Evolutionary conservation across 345 rosid genomes (phyloP).

Genomic region (Eucalyptus cloeziana): DNA sequence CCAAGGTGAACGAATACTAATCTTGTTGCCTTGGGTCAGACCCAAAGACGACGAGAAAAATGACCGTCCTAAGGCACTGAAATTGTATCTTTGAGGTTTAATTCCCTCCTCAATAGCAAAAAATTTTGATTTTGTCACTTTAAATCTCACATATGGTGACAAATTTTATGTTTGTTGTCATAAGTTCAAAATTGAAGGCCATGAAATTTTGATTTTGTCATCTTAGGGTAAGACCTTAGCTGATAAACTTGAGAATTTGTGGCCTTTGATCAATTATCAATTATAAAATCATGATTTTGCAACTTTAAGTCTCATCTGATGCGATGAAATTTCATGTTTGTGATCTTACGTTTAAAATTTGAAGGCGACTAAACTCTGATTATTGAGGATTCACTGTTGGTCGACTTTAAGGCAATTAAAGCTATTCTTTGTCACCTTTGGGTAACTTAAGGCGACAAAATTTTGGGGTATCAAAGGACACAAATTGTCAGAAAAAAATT

Average conservation of each 20-base stretch:
- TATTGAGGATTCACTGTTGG: not conserved
- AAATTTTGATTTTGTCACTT: not conserved
- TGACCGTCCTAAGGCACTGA: not conserved
- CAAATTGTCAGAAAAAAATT: not conserved
- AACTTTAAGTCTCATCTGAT: accelerated
- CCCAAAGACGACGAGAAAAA: not conserved
- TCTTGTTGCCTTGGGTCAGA: not conserved
- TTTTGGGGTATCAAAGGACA: not conserved
- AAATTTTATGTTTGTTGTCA: not conserved
- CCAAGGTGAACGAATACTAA: not conserved
- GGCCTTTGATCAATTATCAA: not conserved
- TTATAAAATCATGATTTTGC: not conserved
- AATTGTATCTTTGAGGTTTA: not conserved
- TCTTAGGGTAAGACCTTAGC: not conserved
- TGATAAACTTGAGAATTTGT: not conserved
- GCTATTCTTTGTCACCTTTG: not conserved
- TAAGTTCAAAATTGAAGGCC: not conserved
- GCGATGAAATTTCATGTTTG: not conserved
- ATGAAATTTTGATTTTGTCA: not conserved
- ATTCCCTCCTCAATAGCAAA: not conserved
- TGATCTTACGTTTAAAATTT: not conserved
- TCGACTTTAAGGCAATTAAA: not conserved
- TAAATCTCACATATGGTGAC: not conserved
- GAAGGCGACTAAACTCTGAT: not conserved
- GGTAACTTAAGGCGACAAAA: not conserved